phyloP scores from a whole-genome alignment of 1,284 basidiomycete species.

The Puccinia novopanici region DNA sequence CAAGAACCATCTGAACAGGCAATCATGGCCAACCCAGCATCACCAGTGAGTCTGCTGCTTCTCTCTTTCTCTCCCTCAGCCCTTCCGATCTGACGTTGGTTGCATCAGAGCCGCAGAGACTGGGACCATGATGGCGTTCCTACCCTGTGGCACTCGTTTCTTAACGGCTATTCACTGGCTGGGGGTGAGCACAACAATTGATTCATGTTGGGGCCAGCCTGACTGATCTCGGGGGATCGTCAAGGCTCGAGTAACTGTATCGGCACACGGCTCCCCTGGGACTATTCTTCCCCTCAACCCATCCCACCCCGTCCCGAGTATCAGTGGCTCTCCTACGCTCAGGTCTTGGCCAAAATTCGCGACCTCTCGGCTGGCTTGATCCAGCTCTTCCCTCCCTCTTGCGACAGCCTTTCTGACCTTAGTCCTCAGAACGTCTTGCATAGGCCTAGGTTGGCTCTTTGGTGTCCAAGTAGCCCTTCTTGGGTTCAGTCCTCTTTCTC shows the following conservation, averaged over 20 bases:
- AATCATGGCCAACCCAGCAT: no score
- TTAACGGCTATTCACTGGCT: no score
- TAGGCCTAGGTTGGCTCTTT: constrained; percentile 35
- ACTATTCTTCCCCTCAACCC: neutral
- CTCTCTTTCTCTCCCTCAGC: neutral
- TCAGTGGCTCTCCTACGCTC: constrained; percentile 42
- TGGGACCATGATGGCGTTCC: constrained; percentile 24
- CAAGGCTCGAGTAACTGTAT: constrained; percentile 31
- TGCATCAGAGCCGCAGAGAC: no score
- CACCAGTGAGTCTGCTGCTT: neutral
- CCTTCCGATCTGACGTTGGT: neutral
- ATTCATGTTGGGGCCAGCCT: no score
- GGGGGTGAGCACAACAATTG: no score
- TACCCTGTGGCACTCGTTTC: constrained; percentile 46
- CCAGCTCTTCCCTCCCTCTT: constrained; percentile 8
- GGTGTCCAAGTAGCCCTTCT: constrained; percentile 31
- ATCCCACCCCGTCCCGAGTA: constrained; percentile 7
- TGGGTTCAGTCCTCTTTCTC: constrained; percentile 45
- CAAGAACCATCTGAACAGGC: no score
- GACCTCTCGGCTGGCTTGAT: constrained; percentile 41
- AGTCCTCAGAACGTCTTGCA: constrained; percentile 13
- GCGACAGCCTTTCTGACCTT: no score
- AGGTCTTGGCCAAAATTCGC: constrained; percentile 27
- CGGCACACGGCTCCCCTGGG: constrained; percentile 14
- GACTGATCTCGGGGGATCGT: no score